Evolutionary conservation across 768 basidiomycete genomes (phyloP).

Genomic region (Tylopilus sp.): DNA sequence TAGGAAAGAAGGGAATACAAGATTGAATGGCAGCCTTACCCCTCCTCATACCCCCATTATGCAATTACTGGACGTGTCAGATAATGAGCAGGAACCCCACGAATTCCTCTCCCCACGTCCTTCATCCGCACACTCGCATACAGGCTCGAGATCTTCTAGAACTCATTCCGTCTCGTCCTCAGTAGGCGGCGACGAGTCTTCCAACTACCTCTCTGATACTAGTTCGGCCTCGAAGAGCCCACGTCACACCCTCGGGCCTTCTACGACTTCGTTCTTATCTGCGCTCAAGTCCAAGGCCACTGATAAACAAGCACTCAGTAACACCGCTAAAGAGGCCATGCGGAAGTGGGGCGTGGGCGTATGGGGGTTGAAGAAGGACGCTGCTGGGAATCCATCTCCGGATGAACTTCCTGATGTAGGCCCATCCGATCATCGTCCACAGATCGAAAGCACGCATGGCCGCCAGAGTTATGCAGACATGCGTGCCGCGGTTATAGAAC

Average conservation of each 20-base stretch:
- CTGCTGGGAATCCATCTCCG: conserved; percentile 20
- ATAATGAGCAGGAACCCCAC: conserved; percentile 18
- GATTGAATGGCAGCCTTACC: conserved; percentile 35
- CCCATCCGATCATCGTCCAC: conserved; percentile 34
- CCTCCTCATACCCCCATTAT: conserved; percentile 7
- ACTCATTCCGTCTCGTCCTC: conserved; percentile 37
- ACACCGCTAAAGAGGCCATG: conserved; percentile 85
- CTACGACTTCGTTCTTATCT: conserved; percentile 64
- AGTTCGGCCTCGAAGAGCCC: conserved; percentile 31
- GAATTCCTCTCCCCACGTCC: conserved; percentile 35
- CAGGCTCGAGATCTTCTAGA: conserved; percentile 30
- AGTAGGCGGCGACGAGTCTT: conserved; percentile 23
- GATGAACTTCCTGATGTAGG: conserved; percentile 46
- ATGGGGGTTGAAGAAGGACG: conserved; percentile 67
- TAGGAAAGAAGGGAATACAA: conserved; percentile 28
- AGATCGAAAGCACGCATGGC: conserved; percentile 38
- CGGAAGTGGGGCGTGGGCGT: conserved; percentile 92
- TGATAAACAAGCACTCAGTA: conserved; percentile 84
- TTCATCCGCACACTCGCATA: conserved; percentile 43
- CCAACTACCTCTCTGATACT: conserved; percentile 34
- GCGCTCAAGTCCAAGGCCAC: conserved; percentile 71
- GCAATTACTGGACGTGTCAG: conserved; percentile 10
- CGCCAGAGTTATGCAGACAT: conserved; percentile 71
- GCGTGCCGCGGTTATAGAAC: conserved; percentile 69
- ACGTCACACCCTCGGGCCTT: conserved; percentile 40